A percentile compares a stretch with the other conserved stretches of the same genome.
These are phyloP conservation scores for Apiospora koreana DNA, from an alignment of 2,329 filamentous ascomycete genomes.

Conservation along the genomic window DNA sequence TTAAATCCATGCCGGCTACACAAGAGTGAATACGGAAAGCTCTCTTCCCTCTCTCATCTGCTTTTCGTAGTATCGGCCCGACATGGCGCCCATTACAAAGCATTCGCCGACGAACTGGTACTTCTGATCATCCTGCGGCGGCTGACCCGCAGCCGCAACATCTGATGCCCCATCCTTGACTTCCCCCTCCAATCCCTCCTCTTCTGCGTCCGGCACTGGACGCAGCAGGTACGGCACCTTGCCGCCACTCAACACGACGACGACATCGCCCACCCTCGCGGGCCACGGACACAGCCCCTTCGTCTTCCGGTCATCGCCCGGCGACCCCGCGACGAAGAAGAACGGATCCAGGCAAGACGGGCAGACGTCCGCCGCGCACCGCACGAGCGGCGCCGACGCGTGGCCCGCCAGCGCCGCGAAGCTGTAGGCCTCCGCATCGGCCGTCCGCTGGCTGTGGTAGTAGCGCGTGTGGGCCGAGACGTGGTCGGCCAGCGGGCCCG, in stretches of 20 bases:
- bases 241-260: neutral
- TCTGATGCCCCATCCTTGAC: neutral
- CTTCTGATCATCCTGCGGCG: neutral
- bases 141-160: neutral
- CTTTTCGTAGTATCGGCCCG: neutral
- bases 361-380: neutral
- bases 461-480: neutral
- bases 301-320: neutral
- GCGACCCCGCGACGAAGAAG: constrained; percentile 2
- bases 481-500: neutral
- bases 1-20: too few relatives aligned
- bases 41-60: neutral
- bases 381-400: neutral
- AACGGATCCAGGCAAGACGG: neutral
- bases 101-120: constrained; percentile 10
- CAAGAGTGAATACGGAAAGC: neutral
- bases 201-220: neutral
- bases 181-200: neutral
- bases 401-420: neutral
- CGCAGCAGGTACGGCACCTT: constrained; percentile 7
- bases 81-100: neutral
- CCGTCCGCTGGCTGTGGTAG: neutral
- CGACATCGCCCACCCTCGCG: neutral
- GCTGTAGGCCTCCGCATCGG: neutral
- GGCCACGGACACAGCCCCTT: constrained; percentile 9